Base-by-base conservation (phyloP, 2,329 filamentous ascomycete genomes). In the Leptographium galeiforme region DNA sequence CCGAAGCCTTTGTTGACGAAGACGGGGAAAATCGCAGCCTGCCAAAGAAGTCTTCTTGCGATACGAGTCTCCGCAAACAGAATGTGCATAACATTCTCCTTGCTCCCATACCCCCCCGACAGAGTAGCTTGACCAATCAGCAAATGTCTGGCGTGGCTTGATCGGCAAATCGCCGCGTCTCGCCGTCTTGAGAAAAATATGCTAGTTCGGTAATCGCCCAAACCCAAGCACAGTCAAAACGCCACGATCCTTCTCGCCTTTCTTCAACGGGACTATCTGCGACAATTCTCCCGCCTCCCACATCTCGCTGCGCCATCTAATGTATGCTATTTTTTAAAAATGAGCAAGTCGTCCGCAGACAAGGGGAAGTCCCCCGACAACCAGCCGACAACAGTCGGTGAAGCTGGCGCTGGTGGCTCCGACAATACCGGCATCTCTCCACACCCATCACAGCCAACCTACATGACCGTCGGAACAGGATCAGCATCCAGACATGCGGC, bases 391-490 rank as follows among this genome's bases (percentile, higher is more conserved):
- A 16, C 38, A n/a, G 46, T 18, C 52, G 47, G 52, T 45, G 47
- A 53, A 11, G 18, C 18, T 16, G 25, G 18, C 18, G n/a, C 63
- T 56, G 65, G 66, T 50, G 55, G 61, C 50, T 53, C 56, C 55
- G 62, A 66, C 39, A 43, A 53, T 11, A 55, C 53, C 63, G 57
- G 32, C 10, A 25, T 5, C 50, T 11, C 3, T 11, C 32, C 13
- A 10, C 54, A 36, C 41, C 41, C 58, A 13, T 38, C 56, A 30
- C 57, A 61, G 34, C 63, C 63, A 33, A 60, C 63, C 44, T 96
- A 90, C 69, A 87, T 95, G 84, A 94, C 88, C 6, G 87, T 96
- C 50, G 91, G 91, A 55, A 82, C 77, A 59, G 90, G 90, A 52
- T 82, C 84, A 53, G 82, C 85, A 25, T 90, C 90, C 19, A 82